phyloP scores from a whole-genome alignment of 2,329 filamentous ascomycete species.

The Zymoseptoria crescenta region DNA sequence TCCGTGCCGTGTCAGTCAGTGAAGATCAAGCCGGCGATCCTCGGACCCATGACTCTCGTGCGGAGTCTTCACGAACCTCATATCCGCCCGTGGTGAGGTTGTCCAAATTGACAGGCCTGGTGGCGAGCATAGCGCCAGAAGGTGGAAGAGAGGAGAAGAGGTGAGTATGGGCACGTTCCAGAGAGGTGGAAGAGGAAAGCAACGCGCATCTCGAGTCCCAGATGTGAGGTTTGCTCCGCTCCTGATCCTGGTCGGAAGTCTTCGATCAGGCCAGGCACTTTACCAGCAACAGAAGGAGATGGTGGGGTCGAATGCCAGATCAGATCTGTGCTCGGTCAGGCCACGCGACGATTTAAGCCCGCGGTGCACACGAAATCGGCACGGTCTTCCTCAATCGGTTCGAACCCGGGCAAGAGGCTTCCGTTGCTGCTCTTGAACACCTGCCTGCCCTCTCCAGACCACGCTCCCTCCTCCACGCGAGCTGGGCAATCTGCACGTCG shows the following conservation, averaged over 20 bases:
- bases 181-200: not conserved
- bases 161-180: no score
- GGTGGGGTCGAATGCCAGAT: not conserved
- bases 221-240: not conserved
- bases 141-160: not conserved
- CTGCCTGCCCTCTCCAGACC: not conserved
- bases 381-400: not conserved
- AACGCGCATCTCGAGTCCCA: not conserved
- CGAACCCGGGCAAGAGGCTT: not conserved
- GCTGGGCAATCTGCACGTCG: not conserved
- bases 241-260: not conserved
- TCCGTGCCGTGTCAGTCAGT: slow-evolving; percentile 3
- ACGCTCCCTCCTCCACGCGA: not conserved
- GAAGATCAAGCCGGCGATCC: slow-evolving; percentile 1
- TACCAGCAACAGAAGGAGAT: not conserved
- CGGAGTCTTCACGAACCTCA: not conserved
- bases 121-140: not conserved
- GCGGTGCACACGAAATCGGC: not conserved
- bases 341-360: not conserved
- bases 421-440: not conserved
- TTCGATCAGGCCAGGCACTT: not conserved
- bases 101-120: not conserved
- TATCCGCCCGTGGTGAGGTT: not conserved
- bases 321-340: not conserved
- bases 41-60: not conserved